A percentile compares a stretch with the other conserved stretches of the same genome.
These are phyloP conservation scores for Bacidia rubella DNA, from an alignment of 495 filamentous ascomycete species.

Conservation along the genomic window DNA sequence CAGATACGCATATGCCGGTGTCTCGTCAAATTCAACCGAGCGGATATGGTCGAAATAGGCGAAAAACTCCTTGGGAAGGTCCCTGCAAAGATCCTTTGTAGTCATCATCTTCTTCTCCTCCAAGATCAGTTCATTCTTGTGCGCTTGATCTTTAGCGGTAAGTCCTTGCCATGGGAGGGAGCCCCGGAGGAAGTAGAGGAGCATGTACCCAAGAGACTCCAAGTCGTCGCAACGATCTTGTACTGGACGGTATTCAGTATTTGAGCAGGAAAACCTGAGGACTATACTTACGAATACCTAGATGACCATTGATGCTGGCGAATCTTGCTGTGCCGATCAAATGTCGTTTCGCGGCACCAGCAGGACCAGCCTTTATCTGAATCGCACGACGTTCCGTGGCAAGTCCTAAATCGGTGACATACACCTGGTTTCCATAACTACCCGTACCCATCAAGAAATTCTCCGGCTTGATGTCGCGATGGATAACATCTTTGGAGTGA, in stretches of 20 bases:
- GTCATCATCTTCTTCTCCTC: slow-evolving; percentile 8
- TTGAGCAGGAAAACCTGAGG: background rate
- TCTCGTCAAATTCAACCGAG: slow-evolving; percentile 19
- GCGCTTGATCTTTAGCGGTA: background rate
- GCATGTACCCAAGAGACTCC: slow-evolving; percentile 30
- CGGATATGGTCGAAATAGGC: slow-evolving; percentile 18
- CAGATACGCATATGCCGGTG: slow-evolving; percentile 21
- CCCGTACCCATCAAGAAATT: slow-evolving; percentile 17
- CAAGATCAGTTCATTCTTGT: slow-evolving; percentile 1
- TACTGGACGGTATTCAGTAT: slow-evolving; percentile 17
- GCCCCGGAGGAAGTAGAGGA: slow-evolving; percentile 26
- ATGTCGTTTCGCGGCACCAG: slow-evolving; percentile 3
- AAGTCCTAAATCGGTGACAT: slow-evolving; percentile 66
- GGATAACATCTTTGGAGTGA: slow-evolving; percentile 22
- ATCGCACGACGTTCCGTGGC: slow-evolving; percentile 32
- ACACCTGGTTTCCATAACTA: slow-evolving; percentile 12
- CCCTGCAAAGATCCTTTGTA: slow-evolving; percentile 6
- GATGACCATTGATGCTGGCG: slow-evolving; percentile 24
- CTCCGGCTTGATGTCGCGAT: slow-evolving; percentile 4
- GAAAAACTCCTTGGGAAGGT: slow-evolving; percentile 11
- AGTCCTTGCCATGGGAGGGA: slow-evolving; percentile 27
- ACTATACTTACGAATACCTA: slow-evolving; percentile 19
- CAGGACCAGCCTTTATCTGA: background rate
- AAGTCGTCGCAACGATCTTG: slow-evolving; percentile 28
- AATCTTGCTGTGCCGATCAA: slow-evolving; percentile 16